Evolutionary conservation across 1,284 basidiomycete species (phyloP), one percentile per base, ranked within the genome.

Genomic region (Puccinia polysora): DNA sequence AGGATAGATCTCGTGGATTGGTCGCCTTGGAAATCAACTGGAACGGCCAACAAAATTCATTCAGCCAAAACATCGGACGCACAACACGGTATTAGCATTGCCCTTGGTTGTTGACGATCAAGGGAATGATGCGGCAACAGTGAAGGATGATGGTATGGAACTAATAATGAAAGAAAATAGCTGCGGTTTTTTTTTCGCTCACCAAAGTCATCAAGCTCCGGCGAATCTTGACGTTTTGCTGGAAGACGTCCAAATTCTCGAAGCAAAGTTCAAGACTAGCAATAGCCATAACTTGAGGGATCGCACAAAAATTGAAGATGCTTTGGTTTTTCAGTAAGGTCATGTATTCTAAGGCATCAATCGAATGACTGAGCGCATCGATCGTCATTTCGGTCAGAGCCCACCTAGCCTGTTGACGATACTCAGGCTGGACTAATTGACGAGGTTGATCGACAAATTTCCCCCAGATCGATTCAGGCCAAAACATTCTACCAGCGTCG

Each of bases 241-340:
- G 85, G 81, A 97, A 87, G 83, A 98, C 89, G n/a, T 84, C 82
- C 1, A 86, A 85, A 81, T 98, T 98, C 89, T 90, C 91, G 82
- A 94, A 96, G 81, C 93, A 95, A 65, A 89, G 80, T 60, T 89
- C 86, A 30, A 98, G 83, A 6, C 94, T 98, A 5, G 96, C 94
- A 76, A 98, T 89, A 0, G 95, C 93, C 95, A 98, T 97, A 25
- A 88, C 86, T 38, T 90, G 91, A 10, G 95, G 95, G 74, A 97
- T 91, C 2, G 95, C 92, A 77, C 91, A 93, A 81, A 98, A 98
- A 81, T 91, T 91, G 84, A 98, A 98, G 32, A 97, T 86, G 73
- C 85, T 89, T 82, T 97, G 95, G 81, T 90, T 94, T 80, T 86
- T 88, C 76, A 98, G 83, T 59, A 97, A 80, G 30, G 86, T 84